phyloP scores from a whole-genome alignment of 31 red algal genomes.

The Endocladia muricata region DNA sequence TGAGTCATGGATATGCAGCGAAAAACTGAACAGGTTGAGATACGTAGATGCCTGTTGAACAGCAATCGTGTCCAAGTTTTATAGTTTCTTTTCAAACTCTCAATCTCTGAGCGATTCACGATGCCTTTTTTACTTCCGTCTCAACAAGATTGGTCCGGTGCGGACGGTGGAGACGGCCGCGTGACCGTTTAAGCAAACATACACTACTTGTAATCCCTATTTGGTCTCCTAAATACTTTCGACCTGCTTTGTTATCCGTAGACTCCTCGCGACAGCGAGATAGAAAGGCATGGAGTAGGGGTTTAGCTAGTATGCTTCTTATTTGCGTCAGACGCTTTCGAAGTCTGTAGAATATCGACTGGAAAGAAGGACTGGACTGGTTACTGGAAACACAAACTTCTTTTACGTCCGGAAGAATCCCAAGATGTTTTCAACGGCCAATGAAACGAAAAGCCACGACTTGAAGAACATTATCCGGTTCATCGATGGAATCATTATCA shows the following conservation, averaged over 20 bases:
- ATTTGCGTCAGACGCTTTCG: conserved; percentile 27
- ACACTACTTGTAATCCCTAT: too few species aligned
- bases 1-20: too few species aligned
- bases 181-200: too few species aligned
- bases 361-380: background rate
- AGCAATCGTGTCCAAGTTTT: too few species aligned
- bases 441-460: background rate
- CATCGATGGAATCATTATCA: background rate
- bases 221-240: too few species aligned
- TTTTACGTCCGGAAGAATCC: background rate
- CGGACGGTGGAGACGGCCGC: too few species aligned
- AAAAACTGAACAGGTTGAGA: too few species aligned
- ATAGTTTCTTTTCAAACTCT: too few species aligned
- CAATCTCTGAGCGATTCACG: too few species aligned
- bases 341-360: background rate
- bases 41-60: too few species aligned
- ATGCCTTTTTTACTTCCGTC: too few species aligned
- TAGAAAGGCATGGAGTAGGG: conserved; percentile 17
- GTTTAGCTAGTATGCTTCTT: conserved; percentile 26
- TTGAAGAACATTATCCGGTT: background rate
- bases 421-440: background rate
- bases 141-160: too few species aligned
- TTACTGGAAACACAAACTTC: background rate
- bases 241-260: conserved; percentile 15
- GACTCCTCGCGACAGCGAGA: background rate